These are phyloP conservation scores for Xerocomellus chrysenteron DNA, from an alignment of 768 basidiomycete genomes.

Conservation along the genomic window DNA sequence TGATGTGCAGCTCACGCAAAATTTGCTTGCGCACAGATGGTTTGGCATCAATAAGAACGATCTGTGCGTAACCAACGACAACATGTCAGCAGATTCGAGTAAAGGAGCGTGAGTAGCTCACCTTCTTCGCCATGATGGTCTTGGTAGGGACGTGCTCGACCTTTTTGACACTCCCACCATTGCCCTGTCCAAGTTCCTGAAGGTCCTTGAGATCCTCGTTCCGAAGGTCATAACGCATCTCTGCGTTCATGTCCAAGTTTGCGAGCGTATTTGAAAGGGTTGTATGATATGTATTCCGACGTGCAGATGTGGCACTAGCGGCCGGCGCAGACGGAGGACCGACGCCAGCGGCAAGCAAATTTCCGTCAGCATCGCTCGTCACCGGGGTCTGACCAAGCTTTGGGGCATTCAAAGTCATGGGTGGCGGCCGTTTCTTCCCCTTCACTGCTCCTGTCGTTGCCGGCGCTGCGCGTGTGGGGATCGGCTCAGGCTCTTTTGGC, in stretches of 20 bases:
- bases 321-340: constrained; percentile 53
- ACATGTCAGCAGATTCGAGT: neutral
- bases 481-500: constrained; percentile 42
- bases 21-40: constrained; percentile 97
- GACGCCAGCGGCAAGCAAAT: constrained; percentile 47
- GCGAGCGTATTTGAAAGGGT: constrained; percentile 83
- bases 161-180: constrained; percentile 96
- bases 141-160: constrained; percentile 90
- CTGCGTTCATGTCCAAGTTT: constrained; percentile 80
- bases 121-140: constrained; percentile 98
- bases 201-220: constrained; percentile 91
- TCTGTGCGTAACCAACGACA: constrained; percentile 44
- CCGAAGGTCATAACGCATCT: constrained; percentile 80
- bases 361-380: constrained; percentile 36
- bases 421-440: constrained; percentile 74
- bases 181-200: constrained; percentile 90
- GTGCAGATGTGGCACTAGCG: constrained; percentile 50
- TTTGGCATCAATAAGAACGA: constrained; percentile 95
- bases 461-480: constrained; percentile 50
- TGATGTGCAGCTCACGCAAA: constrained; percentile 95
- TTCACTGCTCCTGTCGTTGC: constrained; percentile 36
- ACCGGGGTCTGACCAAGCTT: constrained; percentile 48
- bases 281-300: constrained; percentile 73
- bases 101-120: constrained; percentile 33
- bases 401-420: constrained; percentile 78